phyloP scores from a whole-genome alignment of 441 rosid species.

The Dalechampia spathulata region DNA sequence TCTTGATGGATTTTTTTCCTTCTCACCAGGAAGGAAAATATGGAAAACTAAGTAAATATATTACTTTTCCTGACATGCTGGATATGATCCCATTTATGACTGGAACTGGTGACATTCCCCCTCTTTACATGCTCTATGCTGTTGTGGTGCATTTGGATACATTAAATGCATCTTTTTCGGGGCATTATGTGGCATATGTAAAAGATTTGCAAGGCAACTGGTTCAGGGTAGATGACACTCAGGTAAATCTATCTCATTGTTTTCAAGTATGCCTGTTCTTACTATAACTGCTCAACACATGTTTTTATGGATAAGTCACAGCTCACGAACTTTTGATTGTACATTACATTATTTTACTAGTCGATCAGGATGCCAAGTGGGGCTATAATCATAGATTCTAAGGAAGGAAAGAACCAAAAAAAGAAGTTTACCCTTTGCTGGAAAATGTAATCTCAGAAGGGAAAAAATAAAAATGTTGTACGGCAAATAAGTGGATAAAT shows the following conservation, averaged over 20 bases:
- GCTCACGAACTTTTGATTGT: background rate
- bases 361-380: background rate
- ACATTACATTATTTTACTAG: background rate
- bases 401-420: no score
- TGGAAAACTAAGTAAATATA: slow-evolving; percentile 72
- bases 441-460: no score
- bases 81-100: slow-evolving; percentile 87
- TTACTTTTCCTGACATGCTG: slow-evolving; percentile 77
- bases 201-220: slow-evolving; percentile 66
- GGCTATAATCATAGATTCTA: background rate
- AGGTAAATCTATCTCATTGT: slow-evolving; percentile 34
- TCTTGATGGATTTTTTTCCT: no score
- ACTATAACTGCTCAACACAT: background rate
- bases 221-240: slow-evolving; percentile 79
- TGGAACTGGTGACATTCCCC: slow-evolving; percentile 58
- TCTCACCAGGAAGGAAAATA: slow-evolving; percentile 72
- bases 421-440: no score
- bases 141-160: slow-evolving; percentile 85
- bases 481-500: no score
- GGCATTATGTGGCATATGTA: slow-evolving; percentile 78
- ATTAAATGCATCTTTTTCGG: slow-evolving; percentile 78
- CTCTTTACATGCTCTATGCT: slow-evolving; percentile 69
- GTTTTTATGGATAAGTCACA: background rate
- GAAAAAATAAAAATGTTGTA: no score
- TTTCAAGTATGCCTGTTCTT: background rate